A percentile compares a stretch with the other conserved stretches of the same genome.
Evolutionary conservation across 306 rosid genomes (phyloP).

Genomic region (Dryas alaskensis): DNA sequence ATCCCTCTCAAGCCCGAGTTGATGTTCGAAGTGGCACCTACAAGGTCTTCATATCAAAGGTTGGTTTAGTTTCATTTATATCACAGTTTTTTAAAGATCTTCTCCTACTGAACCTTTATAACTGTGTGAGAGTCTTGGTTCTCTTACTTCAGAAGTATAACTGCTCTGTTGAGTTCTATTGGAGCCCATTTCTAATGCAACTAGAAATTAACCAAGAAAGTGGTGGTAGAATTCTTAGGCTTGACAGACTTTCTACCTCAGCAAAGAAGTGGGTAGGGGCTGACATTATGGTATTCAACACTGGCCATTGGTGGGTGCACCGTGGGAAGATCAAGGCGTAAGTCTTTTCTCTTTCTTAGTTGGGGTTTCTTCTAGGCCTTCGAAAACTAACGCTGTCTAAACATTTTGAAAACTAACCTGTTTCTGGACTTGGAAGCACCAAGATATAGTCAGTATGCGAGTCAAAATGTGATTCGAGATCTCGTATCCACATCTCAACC

Average conservation of each 20-base stretch:
- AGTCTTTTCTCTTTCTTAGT: not conserved
- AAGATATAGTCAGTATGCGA: too few species aligned
- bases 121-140: not conserved
- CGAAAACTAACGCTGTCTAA: too few species aligned
- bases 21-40: conserved; percentile 24
- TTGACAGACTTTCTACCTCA: conserved; percentile 28
- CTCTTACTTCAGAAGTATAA: conserved; percentile 30
- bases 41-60: conserved; percentile 40
- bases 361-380: too few species aligned
- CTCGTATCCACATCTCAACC: too few species aligned
- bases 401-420: too few species aligned
- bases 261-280: conserved; percentile 37
- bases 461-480: too few species aligned
- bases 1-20: conserved; percentile 30
- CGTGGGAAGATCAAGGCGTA: conserved; percentile 35
- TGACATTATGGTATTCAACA: conserved; percentile 46
- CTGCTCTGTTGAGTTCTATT: conserved; percentile 43
- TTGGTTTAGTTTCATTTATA: not conserved
- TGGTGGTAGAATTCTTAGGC: conserved; percentile 31
- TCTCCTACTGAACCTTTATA: not conserved
- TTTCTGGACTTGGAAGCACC: too few species aligned
- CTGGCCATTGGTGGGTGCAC: conserved; percentile 51
- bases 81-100: too few species aligned
- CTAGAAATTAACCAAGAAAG: conserved; percentile 18
- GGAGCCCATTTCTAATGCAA: conserved; percentile 53